phyloP scores from a whole-genome alignment of 148 eudicot genomes.

The Arbutus unedo region DNA sequence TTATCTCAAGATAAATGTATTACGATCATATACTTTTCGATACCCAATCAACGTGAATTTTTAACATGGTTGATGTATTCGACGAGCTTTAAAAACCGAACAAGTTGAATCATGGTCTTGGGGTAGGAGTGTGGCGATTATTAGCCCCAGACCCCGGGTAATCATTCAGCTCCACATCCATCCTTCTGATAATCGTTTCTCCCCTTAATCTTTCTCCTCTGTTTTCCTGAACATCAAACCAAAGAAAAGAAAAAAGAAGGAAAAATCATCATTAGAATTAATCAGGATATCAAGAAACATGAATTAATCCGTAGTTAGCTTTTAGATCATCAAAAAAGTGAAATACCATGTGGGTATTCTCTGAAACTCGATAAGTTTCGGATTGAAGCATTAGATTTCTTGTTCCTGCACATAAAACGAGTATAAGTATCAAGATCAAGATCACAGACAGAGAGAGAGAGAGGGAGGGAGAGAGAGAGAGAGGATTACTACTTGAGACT shows the following conservation, averaged over 20 bases:
- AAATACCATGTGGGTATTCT: not conserved
- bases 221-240: conserved; percentile 17
- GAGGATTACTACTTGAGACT: conserved; percentile 33
- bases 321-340: not conserved
- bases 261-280: not conserved
- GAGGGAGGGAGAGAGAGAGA: not conserved
- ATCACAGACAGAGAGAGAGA: not conserved
- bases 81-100: no score
- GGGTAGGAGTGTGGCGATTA: conserved; percentile 60
- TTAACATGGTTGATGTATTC: no score
- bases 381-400: conserved; percentile 28
- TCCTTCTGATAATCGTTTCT: conserved; percentile 23
- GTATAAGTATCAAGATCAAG: not conserved
- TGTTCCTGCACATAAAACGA: conserved; percentile 32
- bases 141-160: conserved; percentile 82
- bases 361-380: conserved; percentile 21
- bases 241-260: no score
- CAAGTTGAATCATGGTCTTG: conserved; percentile 13
- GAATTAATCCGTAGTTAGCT: not conserved
- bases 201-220: not conserved
- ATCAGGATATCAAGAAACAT: not conserved
- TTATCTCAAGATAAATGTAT: no score
- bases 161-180: conserved; percentile 41
- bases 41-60: no score
- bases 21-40: no score